Conservation (phyloP, 2,329 filamentous ascomycete genomes). For the Aspergillus hiratsukae region DNA sequence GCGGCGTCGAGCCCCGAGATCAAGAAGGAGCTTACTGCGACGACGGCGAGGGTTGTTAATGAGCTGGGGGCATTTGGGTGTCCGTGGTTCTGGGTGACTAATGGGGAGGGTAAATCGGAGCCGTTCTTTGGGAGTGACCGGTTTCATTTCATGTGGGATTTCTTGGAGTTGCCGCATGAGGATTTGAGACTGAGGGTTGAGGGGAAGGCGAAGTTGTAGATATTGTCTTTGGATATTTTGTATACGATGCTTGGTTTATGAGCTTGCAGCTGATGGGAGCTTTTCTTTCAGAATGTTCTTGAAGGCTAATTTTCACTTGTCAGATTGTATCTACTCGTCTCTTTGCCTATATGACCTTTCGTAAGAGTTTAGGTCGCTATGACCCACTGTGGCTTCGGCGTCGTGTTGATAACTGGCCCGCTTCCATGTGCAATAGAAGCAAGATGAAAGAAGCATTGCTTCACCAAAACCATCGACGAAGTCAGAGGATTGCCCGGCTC, state of each 20-base stretch:
- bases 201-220: constrained; percentile 5
- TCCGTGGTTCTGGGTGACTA: constrained; percentile 67
- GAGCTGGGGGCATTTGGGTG: constrained; percentile 68
- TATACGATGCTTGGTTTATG: neutral
- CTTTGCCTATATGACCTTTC: neutral
- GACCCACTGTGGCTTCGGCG: too few species aligned
- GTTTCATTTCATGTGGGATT: constrained; percentile 59
- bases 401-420: too few species aligned
- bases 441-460: too few species aligned
- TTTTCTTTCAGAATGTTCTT: neutral
- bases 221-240: neutral
- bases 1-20: constrained; percentile 48
- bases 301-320: neutral
- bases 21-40: constrained; percentile 52
- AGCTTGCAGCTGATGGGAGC: neutral
- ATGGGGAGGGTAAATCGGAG: constrained; percentile 52
- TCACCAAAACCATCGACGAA: too few species aligned
- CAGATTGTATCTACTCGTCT: neutral
- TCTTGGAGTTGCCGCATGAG: constrained; percentile 50
- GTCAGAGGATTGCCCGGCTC: too few species aligned
- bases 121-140: constrained; percentile 77
- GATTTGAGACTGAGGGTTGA: constrained; percentile 21
- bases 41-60: constrained; percentile 56
- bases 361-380: neutral
- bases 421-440: too few species aligned